Percentiles rank a stretch among this genome's conserved stretches.
These are phyloP conservation scores for Umbelopsis sp. DNA, from an alignment of 192 early-diverging fungal species.

Conservation along the genomic window DNA sequence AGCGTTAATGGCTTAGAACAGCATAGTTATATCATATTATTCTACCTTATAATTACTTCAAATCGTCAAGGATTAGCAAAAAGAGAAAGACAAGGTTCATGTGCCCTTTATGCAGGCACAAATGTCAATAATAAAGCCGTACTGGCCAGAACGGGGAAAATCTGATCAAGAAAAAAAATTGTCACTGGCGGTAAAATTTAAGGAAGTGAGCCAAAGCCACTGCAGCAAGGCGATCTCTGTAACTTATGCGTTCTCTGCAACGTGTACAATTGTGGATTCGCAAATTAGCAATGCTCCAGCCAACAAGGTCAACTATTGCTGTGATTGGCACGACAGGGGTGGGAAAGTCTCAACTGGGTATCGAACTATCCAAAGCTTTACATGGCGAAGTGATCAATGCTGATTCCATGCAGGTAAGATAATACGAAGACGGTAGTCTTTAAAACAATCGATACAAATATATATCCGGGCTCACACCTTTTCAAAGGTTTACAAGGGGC, in stretches of 20 bases:
- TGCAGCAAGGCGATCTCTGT: not conserved
- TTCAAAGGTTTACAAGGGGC: conserved; percentile 78
- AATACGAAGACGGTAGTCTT: not conserved
- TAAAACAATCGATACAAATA: not conserved
- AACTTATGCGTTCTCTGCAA: conserved; percentile 7
- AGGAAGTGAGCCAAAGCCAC: not conserved
- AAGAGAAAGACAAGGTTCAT: no score
- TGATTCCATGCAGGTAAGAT: conserved; percentile 86
- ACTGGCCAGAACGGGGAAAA: no score
- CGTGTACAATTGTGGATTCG: not conserved
- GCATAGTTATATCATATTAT: no score
- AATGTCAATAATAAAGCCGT: no score
- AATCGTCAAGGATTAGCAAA: no score
- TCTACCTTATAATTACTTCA: no score
- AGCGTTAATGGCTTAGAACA: no score
- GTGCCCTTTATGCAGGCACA: no score
- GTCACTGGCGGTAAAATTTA: not conserved
- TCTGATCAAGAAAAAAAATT: not conserved
- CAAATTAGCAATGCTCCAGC: not conserved
- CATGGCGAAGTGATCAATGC: conserved; percentile 92
- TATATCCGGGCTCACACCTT: not conserved
- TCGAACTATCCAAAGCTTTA: conserved; percentile 81
- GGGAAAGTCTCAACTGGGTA: conserved; percentile 93
- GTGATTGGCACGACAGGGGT: conserved; percentile 92
- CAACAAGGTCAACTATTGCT: conserved; percentile 50